These are phyloP conservation scores for Silybum marianum DNA, from an alignment of 129 eudicot genomes.

Conservation along the genomic window DNA sequence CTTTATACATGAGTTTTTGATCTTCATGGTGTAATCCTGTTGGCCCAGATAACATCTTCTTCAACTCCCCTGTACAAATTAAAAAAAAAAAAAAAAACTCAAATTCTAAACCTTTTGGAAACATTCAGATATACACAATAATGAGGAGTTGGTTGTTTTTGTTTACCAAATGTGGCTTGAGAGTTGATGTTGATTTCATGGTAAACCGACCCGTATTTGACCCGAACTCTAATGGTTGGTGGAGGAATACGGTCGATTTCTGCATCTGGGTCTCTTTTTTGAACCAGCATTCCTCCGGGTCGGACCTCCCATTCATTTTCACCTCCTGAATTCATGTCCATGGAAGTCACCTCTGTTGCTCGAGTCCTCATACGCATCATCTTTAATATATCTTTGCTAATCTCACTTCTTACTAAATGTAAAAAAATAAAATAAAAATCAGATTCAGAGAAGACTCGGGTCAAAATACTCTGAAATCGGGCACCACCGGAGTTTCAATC, in stretches of 20 bases:
- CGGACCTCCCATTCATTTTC: conserved; percentile 75
- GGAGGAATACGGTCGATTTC: conserved; percentile 59
- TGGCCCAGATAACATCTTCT: conserved; percentile 81
- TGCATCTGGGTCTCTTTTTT: conserved; percentile 65
- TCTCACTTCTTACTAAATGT: background rate
- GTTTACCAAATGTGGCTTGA: conserved; percentile 81
- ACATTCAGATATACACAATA: background rate
- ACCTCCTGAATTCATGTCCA: conserved; percentile 15
- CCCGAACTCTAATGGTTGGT: conserved; percentile 86
- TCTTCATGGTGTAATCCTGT: conserved; percentile 92
- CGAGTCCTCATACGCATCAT: conserved; percentile 73
- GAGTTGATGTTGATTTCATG: conserved; percentile 78
- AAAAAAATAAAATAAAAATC: background rate
- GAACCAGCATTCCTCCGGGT: conserved; percentile 96
- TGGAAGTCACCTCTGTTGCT: conserved; percentile 38
- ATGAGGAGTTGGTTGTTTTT: background rate
- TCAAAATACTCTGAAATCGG: background rate
- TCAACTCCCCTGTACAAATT: conserved; percentile 66
- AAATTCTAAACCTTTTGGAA: background rate
- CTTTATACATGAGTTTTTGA: conserved; percentile 69
- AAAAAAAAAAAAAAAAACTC: no score
- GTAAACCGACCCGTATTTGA: conserved; percentile 70
- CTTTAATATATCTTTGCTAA: conserved; percentile 1
- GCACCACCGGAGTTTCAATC: conserved; percentile 18
- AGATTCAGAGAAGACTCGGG: background rate